These are phyloP conservation scores for Arthrobotrys iridis DNA, from an alignment of 2,329 filamentous ascomycete genomes.

Conservation along the genomic window DNA sequence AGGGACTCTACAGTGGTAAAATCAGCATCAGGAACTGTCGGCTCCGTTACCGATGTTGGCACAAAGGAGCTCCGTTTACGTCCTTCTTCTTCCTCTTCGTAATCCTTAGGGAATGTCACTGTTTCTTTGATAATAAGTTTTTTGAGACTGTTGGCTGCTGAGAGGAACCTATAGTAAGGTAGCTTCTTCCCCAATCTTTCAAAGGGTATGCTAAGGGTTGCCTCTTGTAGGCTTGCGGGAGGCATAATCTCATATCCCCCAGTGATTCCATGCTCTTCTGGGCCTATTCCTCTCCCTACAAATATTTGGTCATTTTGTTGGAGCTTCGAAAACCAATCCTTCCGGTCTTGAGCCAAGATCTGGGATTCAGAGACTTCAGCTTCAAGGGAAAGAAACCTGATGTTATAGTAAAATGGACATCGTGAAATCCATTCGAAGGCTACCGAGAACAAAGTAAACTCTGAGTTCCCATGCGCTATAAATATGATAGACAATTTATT, in stretches of 20 bases:
- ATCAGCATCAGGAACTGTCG: background rate
- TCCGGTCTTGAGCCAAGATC: background rate
- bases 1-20: background rate
- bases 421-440: background rate
- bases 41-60: background rate
- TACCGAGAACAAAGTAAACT: background rate
- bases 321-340: background rate
- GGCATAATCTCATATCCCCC: background rate
- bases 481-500: background rate
- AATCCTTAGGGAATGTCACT: background rate
- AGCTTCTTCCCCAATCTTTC: slow-evolving; percentile 1
- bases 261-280: background rate
- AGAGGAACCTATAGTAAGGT: slow-evolving; percentile 3
- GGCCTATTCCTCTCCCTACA: background rate
- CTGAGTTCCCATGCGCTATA: background rate
- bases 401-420: slow-evolving; percentile 4
- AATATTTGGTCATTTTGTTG: background rate
- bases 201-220: background rate
- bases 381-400: background rate
- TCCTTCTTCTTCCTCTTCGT: background rate
- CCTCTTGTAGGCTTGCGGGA: background rate
- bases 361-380: background rate
- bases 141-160: background rate
- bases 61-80: background rate
- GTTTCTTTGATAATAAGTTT: background rate